Percentiles rank a stretch among this genome's conserved stretches.
phyloP scores from a whole-genome alignment of 805 yeast genomes.

The Metschnikowia bowlesiae region DNA sequence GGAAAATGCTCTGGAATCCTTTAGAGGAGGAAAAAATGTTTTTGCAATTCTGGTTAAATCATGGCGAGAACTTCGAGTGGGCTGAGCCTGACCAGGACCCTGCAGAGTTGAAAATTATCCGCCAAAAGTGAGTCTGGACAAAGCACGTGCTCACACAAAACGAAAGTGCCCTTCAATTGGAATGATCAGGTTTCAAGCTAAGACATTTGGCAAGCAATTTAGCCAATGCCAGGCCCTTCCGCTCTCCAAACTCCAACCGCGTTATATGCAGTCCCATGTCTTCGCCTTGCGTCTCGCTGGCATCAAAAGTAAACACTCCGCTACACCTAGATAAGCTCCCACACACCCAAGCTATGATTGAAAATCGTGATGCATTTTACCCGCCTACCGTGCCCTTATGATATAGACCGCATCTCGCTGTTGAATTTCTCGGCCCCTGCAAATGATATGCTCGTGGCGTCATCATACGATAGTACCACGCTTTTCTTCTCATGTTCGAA shows the following conservation, averaged over 20 bases:
- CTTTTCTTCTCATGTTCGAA: constrained; percentile 10
- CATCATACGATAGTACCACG: constrained; percentile 8
- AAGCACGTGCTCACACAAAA: no score
- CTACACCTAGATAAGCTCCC: neutral
- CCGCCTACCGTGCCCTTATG: constrained; percentile 10
- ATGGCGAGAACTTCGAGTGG: constrained; percentile 84
- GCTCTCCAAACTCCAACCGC: neutral
- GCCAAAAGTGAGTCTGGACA: neutral
- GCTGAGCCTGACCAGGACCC: constrained; percentile 89
- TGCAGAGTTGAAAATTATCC: constrained; percentile 39
- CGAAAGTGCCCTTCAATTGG: no score
- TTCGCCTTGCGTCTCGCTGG: neutral
- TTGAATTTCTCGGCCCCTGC: constrained; percentile 8
- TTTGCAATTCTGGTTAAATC: constrained; percentile 34
- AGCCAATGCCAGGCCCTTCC: no score
- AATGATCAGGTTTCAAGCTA: no score
- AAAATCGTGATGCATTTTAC: constrained; percentile 7
- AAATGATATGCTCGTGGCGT: constrained; percentile 11
- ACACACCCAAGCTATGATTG: neutral
- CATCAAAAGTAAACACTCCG: neutral
- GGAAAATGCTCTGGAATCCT: constrained; percentile 19
- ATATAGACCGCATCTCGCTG: constrained; percentile 5
- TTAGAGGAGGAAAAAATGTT: constrained; percentile 33
- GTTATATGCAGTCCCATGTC: neutral
- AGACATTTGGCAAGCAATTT: no score